Percentiles rank a stretch among this genome's conserved stretches.
These are phyloP conservation scores for Suhomyces anneliseae DNA, from an alignment of 1,139 yeast species.

Conservation along the genomic window DNA sequence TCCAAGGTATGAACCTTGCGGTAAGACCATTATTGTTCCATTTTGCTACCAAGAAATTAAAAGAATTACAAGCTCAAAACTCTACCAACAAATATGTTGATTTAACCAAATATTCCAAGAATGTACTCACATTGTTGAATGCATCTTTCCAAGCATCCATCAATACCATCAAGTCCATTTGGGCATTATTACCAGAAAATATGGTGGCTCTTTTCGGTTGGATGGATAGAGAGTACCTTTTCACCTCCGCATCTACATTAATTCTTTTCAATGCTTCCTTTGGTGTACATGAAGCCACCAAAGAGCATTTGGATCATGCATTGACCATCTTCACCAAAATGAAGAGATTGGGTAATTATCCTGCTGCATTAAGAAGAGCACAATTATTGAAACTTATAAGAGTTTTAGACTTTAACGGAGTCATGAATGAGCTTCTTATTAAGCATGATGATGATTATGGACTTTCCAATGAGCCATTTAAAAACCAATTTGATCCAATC, in stretches of 20 bases:
- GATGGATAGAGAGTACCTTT: constrained; percentile 84
- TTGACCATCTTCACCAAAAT: constrained; percentile 67
- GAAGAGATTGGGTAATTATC: constrained; percentile 75
- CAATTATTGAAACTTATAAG: constrained; percentile 66
- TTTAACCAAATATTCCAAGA: constrained; percentile 65
- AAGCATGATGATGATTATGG: constrained; percentile 55
- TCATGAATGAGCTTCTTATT: constrained; percentile 54
- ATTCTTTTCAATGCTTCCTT: constrained; percentile 77
- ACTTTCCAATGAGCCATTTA: constrained; percentile 4
- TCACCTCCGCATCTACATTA: constrained; percentile 77
- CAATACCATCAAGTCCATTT: constrained; percentile 69
- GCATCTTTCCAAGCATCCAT: constrained; percentile 85
- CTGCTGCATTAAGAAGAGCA: constrained; percentile 72
- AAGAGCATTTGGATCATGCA: constrained; percentile 73
- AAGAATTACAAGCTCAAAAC: constrained; percentile 45
- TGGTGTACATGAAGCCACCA: constrained; percentile 78
- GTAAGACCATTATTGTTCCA: constrained; percentile 80
- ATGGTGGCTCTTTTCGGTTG: constrained; percentile 85
- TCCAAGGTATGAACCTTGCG: constrained; percentile 81
- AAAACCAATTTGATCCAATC: constrained; percentile 13
- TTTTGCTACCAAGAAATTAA: constrained; percentile 68
- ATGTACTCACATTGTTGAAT: constrained; percentile 66
- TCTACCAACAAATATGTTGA: constrained; percentile 59
- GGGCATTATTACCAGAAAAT: constrained; percentile 71
- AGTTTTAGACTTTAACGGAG: constrained; percentile 67